phyloP scores from a whole-genome alignment of 352 stramenopile species.

The Pythium phragmiticola region DNA sequence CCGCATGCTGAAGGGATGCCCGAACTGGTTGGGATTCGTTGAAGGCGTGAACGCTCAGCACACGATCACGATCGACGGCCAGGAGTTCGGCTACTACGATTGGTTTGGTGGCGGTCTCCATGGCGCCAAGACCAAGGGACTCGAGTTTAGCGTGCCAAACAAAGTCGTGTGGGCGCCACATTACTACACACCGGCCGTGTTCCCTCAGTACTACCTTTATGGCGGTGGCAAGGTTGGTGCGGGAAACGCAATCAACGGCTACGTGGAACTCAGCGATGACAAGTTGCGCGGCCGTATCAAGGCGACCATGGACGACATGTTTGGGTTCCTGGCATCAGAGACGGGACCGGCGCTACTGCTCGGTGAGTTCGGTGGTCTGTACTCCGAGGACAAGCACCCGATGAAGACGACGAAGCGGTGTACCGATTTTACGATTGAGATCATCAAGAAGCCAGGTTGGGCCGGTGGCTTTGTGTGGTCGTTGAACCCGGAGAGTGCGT shows the following conservation, averaged over 20 bases:
- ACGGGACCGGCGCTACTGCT: slow-evolving; percentile 53
- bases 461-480: slow-evolving; percentile 72
- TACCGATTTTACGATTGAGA: slow-evolving; percentile 58
- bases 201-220: slow-evolving; percentile 62
- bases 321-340: slow-evolving; percentile 54
- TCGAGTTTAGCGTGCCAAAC: slow-evolving; percentile 53
- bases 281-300: slow-evolving; percentile 39
- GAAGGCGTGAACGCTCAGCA: slow-evolving; percentile 54
- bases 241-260: slow-evolving; percentile 23
- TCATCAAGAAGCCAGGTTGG: slow-evolving; percentile 48
- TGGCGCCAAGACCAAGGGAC: slow-evolving; percentile 31
- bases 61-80: slow-evolving; percentile 45
- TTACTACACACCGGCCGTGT: slow-evolving; percentile 72
- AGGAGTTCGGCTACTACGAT: slow-evolving; percentile 58
- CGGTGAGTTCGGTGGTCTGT: slow-evolving; percentile 71
- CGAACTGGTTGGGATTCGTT: slow-evolving; percentile 73
- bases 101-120: slow-evolving; percentile 66
- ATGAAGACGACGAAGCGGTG: slow-evolving; percentile 61
- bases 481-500: slow-evolving; percentile 67
- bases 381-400: slow-evolving; percentile 46
- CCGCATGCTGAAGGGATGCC: slow-evolving; percentile 65
- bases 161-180: slow-evolving; percentile 83
- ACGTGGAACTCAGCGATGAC: slow-evolving; percentile 57
- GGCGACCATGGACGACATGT: slow-evolving; percentile 66
- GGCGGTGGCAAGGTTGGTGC: slow-evolving; percentile 37